These are phyloP conservation scores for Clarireedia hainanense DNA, from an alignment of 2,329 filamentous ascomycete species.

Conservation along the genomic window DNA sequence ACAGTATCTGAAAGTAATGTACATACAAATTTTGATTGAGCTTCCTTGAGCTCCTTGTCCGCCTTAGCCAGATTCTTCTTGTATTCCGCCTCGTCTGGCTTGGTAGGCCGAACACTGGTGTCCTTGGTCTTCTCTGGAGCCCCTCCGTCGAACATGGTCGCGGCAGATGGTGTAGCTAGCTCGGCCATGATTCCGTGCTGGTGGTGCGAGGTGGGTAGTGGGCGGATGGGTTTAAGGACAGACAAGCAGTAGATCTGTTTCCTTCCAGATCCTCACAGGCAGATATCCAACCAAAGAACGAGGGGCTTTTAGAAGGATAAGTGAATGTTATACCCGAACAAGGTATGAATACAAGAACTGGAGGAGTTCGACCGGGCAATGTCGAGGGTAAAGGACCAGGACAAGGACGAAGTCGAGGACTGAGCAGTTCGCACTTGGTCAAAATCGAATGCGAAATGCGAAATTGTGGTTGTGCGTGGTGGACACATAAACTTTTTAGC, in stretches of 20 bases:
- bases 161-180: constrained; percentile 34
- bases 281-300: background rate
- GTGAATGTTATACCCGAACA: background rate
- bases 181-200: constrained; percentile 37
- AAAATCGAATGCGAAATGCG: background rate
- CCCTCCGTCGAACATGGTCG: constrained; percentile 34
- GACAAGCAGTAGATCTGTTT: background rate
- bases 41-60: constrained; percentile 77
- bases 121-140: constrained; percentile 11
- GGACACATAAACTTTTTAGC: constrained; percentile 1
- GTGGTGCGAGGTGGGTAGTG: background rate
- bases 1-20: background rate
- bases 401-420: background rate
- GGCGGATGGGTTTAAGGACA: background rate
- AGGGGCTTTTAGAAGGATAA: background rate
- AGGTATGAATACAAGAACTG: background rate
- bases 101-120: constrained; percentile 58
- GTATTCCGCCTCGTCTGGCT: constrained; percentile 80
- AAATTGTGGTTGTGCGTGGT: constrained; percentile 4
- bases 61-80: constrained; percentile 71
- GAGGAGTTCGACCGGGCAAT: background rate
- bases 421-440: background rate
- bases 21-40: constrained; percentile 63
- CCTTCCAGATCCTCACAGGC: background rate
- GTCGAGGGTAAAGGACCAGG: too few relatives aligned